These are phyloP conservation scores for Cenchrus fungigraminus DNA, from an alignment of 176 grass and related monocot genomes.

Conservation along the genomic window DNA sequence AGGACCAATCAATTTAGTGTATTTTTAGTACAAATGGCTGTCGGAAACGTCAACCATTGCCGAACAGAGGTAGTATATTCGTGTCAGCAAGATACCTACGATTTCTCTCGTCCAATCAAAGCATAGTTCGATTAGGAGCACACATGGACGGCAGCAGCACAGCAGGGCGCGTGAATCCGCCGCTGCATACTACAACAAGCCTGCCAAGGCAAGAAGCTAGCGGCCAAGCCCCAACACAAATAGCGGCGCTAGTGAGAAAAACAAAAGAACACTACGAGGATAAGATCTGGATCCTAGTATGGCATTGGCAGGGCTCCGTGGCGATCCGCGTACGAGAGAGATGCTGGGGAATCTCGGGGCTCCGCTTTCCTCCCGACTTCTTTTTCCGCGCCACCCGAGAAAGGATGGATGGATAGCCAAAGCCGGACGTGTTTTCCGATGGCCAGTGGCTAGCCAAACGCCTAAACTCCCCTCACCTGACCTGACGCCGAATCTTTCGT, in stretches of 20 bases:
- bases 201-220: background rate
- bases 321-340: conserved; percentile 10
- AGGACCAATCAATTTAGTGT: no score
- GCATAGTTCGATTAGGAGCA: background rate
- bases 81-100: background rate
- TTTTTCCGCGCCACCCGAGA: conserved; percentile 37
- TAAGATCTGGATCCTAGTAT: conserved; percentile 39
- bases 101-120: background rate
- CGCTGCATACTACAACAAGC: background rate
- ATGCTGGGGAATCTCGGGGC: conserved; percentile 47
- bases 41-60: no score
- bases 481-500: conserved; percentile 46
- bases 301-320: background rate
- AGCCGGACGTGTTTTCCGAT: conserved; percentile 23
- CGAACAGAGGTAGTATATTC: no score
- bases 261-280: background rate
- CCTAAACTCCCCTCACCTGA: background rate
- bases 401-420: conserved; percentile 37
- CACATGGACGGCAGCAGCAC: no score
- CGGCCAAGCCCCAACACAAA: background rate
- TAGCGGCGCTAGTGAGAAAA: background rate
- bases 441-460: background rate
- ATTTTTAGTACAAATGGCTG: no score
- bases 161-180: background rate
- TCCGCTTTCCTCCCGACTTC: background rate